Base-by-base conservation (phyloP, 352 stramenopile species). In the Peronospora farinosa region DNA sequence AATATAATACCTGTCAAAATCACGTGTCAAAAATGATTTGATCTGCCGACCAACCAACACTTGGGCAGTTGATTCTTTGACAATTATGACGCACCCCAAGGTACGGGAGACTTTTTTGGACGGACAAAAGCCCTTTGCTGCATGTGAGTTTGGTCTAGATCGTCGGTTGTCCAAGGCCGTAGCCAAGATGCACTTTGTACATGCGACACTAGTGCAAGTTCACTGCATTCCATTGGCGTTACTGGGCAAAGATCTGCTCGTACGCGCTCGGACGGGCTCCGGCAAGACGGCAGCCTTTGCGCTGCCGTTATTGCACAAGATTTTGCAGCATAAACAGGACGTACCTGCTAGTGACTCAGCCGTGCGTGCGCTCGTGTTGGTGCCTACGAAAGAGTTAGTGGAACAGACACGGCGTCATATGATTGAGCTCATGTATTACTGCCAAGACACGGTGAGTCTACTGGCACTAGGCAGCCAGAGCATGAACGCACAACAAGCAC, bases 331-430 rank as follows among this genome's bases (percentile, higher is more conserved):
- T 46, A 96, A 96, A 54, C 54, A 84, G 49, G 63, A 90, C 45
- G 54, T 71, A 21, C 61, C 53, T 15, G 49, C 44, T 3, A 47
- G 53, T 6, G 67, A 82, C 33, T 67, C 72, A 7, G 67, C 62
- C 0, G 70, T 91, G 27, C 82, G 83, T 38, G 89, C 82, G 19
- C 76, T 99, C 5, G 87, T 99, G 50, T 77, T 99, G 30, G 95
- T 98, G 47, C 96, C 96, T 5, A 98, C 96, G 7, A 88, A 96
- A 54, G 96, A 99, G 74, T 78, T 99, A 23, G 96, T 97, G 55
- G 91, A 97, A 40, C 97, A 99, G 78, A 96, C 95, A 5, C 72
- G 80, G 12, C 78, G 69, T 54, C 78, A 79, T 44, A 81, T 99
- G 53, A 71, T 72, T 59, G 85, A 96, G 40, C 82, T 99, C 42